Base-by-base conservation (phyloP, 2,329 filamentous ascomycete genomes). In the Nothophoma quercina region DNA sequence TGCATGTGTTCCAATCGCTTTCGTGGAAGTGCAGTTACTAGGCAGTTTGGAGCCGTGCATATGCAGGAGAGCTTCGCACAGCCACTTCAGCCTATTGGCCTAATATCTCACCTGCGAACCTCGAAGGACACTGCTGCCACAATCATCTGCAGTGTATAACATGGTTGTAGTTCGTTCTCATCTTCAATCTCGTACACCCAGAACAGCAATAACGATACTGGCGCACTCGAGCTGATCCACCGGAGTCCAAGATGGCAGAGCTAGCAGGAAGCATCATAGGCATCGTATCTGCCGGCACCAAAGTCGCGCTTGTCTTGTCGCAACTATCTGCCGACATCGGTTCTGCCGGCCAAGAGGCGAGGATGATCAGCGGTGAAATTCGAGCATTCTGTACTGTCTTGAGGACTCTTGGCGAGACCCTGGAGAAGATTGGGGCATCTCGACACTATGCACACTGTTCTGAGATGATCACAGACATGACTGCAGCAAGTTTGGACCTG, bases 231-330 rank as follows among this genome's bases (percentile, higher is more conserved):
- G n/a, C n/a, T n/a, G n/a, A n/a, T n/a, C n/a, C n/a, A n/a, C n/a
- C n/a, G n/a, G n/a, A n/a, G 10, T 21, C 3, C 0, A 47, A 5
- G n/a, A 64, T 63, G 61, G 61, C 61, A 10, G 61, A 62, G 33
- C 33, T 65, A 25, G 61, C 58, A n/a, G 61, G 50, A n/a, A 61
- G 59, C 44, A 64, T 66, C 22, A 57, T 66, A 12, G 60, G 60
- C 19, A 64, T 66, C 22, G 55, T 64, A 5, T 64, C 63, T 16
- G 61, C 62, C 5, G 63, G 63, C 15, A 58, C 63, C 4, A 63
- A 62, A 47, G 60, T 63, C 19, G 54, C 58, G 5, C 50, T 64
- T 5, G 55, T 66, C 3, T 52, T 66, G 13, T 60, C 60, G 3
- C 61, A 64, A 26, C 52, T 64, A 15, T 55, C 61, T 13, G 46